Evolutionary conservation across 257 asterid genomes (phyloP).

Genomic region (Coffea eugenioides): DNA sequence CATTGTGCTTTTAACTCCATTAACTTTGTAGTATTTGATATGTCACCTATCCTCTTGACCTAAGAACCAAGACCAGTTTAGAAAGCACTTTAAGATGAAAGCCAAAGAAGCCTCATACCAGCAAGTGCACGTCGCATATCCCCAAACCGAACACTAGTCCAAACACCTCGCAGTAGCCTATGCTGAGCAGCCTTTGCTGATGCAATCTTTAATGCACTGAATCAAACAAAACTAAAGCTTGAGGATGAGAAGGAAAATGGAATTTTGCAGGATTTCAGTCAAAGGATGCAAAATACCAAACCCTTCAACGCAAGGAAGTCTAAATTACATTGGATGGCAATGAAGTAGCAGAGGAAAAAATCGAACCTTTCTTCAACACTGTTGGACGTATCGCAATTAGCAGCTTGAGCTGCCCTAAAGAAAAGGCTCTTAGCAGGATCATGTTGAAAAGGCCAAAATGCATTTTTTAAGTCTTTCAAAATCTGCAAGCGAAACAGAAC

Average conservation of each 20-base stretch:
- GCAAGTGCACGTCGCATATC: slow-evolving; percentile 87
- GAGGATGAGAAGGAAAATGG: neutral
- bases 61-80: neutral
- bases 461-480: slow-evolving; percentile 66
- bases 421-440: slow-evolving; percentile 59
- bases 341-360: neutral
- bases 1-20: too few species aligned
- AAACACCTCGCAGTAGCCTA: slow-evolving; percentile 82
- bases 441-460: slow-evolving; percentile 85
- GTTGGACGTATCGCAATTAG: slow-evolving; percentile 48
- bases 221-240: slow-evolving; percentile 3
- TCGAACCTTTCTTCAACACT: slow-evolving; percentile 48
- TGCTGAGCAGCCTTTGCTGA: slow-evolving; percentile 88
- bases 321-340: neutral
- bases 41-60: neutral
- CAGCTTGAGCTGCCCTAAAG: slow-evolving; percentile 83
- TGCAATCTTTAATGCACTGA: slow-evolving; percentile 66
- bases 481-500: slow-evolving; percentile 40
- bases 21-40: neutral
- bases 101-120: slow-evolving; percentile 37
- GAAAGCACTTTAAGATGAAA: neutral
- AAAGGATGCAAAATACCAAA: neutral
- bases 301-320: neutral
- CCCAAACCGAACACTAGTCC: slow-evolving; percentile 85
- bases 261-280: neutral